Evolutionary conservation across 2,329 filamentous ascomycete species (phyloP).

Genomic region (Sporothrix brasiliensis): DNA sequence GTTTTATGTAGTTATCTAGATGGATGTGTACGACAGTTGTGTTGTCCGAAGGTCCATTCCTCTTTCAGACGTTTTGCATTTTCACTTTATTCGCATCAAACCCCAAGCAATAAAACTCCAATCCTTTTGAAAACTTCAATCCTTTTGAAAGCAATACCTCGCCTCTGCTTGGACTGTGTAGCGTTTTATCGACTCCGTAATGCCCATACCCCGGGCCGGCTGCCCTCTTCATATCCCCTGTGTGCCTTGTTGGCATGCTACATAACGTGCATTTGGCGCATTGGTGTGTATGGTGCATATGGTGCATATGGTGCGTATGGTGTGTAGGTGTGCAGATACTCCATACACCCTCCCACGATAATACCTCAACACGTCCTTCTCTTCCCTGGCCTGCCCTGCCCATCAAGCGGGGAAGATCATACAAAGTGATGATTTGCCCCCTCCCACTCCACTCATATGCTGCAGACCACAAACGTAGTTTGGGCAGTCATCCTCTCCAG

Average conservation of each 20-base stretch:
- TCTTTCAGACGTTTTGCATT: background rate
- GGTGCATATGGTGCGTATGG: background rate
- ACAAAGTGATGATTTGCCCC: background rate
- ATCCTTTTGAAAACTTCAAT: background rate
- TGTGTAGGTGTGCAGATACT: conserved; percentile 11
- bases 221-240: background rate
- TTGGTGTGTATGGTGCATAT: no score
- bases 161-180: background rate
- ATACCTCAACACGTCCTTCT: background rate
- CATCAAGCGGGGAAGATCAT: conserved; percentile 6
- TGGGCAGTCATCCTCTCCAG: background rate
- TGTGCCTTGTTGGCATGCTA: background rate
- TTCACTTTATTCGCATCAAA: background rate
- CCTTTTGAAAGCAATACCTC: background rate
- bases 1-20: conserved; percentile 22
- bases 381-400: background rate
- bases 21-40: conserved; percentile 1
- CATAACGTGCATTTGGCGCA: no score
- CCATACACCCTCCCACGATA: conserved; percentile 7
- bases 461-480: background rate
- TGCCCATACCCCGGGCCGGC: no score
- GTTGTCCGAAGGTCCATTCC: background rate
- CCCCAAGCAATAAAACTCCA: background rate
- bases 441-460: background rate
- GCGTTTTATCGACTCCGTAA: background rate